Percentiles rank a stretch among this genome's conserved stretches.
These are phyloP conservation scores for Ogataea corticis DNA, from an alignment of 805 yeast species.

Conservation along the genomic window DNA sequence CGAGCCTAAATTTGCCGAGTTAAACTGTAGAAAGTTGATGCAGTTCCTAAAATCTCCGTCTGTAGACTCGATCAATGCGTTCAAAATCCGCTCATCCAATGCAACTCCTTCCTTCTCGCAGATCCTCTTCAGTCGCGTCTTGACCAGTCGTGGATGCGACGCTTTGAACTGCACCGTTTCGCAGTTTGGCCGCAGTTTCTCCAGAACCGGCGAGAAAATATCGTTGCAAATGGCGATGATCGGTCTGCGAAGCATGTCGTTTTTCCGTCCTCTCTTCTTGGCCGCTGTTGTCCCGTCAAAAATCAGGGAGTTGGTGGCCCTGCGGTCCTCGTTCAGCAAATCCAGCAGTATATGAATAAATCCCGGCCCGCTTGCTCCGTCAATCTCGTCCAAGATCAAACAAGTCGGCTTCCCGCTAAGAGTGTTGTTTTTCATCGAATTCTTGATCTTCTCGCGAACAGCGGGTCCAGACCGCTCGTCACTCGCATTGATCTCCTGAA, in stretches of 20 bases:
- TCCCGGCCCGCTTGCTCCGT: conserved; percentile 70
- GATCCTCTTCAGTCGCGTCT: conserved; percentile 49
- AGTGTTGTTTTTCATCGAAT: conserved; percentile 65
- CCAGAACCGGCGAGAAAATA: conserved; percentile 71
- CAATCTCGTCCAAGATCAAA: conserved; percentile 86
- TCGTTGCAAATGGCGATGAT: conserved; percentile 93
- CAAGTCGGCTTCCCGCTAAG: conserved; percentile 77
- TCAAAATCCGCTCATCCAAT: conserved; percentile 50
- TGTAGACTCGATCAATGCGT: conserved; percentile 66
- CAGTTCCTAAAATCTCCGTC: conserved; percentile 87
- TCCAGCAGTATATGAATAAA: conserved; percentile 60
- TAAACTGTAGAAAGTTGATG: conserved; percentile 79
- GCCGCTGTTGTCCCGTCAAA: conserved; percentile 24
- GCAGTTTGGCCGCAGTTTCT: conserved; percentile 67
- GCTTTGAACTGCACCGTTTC: conserved; percentile 69
- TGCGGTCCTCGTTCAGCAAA: conserved; percentile 55
- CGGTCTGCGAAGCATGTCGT: conserved; percentile 64
- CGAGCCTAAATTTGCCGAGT: conserved; percentile 13
- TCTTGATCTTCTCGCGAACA: conserved; percentile 55
- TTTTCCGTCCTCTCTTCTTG: conserved; percentile 24
- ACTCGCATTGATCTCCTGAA: conserved; percentile 84
- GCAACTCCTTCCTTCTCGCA: conserved; percentile 55
- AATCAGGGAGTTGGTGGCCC: conserved; percentile 43
- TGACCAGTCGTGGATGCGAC: conserved; percentile 49
- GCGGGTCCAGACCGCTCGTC: conserved; percentile 64